Evolutionary conservation across 495 filamentous ascomycete genomes (phyloP).

Genomic region (Trichoderma gamsii): DNA sequence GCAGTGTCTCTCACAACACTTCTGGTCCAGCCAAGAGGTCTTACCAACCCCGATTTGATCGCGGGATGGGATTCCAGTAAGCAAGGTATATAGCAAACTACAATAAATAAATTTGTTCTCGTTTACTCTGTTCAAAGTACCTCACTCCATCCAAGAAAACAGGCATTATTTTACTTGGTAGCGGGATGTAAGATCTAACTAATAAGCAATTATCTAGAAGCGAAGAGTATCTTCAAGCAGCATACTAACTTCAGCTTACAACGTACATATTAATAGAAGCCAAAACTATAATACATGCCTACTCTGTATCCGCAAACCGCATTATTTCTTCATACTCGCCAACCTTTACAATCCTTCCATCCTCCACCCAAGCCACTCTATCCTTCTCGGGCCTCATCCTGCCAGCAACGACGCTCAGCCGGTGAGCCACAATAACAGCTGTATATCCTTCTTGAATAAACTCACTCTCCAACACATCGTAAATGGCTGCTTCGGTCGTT

Average conservation of each 20-base stretch:
- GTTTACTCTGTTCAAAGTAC: no score
- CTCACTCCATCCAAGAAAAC: no score
- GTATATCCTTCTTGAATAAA: neutral
- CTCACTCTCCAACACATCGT: neutral
- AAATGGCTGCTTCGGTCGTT: neutral
- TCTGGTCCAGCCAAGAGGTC: neutral
- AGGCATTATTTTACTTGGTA: no score
- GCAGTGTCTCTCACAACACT: neutral
- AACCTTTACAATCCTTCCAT: slow-evolving; percentile 2
- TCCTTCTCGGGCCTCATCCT: neutral
- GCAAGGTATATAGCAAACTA: neutral
- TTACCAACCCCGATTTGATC: neutral
- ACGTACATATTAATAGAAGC: neutral
- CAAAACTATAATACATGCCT: neutral
- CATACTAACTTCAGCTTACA: no score
- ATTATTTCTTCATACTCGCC: neutral
- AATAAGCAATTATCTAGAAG: no score
- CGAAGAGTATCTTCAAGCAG: no score
- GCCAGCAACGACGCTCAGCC: neutral
- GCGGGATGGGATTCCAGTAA: neutral
- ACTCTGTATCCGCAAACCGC: neutral
- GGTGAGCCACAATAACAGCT: neutral
- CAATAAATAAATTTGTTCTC: neutral
- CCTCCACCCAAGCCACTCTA: neutral
- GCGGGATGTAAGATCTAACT: no score